These are phyloP conservation scores for Oryza glumipatula DNA, from an alignment of 176 grass and related monocot genomes.

Conservation along the genomic window DNA sequence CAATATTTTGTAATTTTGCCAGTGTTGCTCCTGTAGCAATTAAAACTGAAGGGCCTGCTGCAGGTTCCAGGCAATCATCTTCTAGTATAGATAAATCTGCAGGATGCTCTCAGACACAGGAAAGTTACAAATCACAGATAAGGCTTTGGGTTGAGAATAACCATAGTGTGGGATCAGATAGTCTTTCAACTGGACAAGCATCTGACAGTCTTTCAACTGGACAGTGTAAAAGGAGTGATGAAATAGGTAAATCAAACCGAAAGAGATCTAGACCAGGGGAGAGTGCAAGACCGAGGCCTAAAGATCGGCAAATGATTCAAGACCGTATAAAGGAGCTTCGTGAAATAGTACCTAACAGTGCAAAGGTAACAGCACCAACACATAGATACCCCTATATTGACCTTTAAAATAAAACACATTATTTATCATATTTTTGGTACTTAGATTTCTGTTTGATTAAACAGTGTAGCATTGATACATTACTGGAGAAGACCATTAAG, in stretches of 20 bases:
- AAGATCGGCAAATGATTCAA: conserved; percentile 79
- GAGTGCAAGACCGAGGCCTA: conserved; percentile 59
- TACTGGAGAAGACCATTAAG: conserved; percentile 77
- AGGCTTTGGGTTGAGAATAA: conserved; percentile 53
- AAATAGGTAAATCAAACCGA: conserved; percentile 50
- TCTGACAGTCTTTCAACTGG: conserved; percentile 36
- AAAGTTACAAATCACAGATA: conserved; percentile 61
- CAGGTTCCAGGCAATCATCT: conserved; percentile 29
- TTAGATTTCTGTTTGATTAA: conserved; percentile 35
- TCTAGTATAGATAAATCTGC: conserved; percentile 16
- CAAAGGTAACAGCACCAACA: conserved; percentile 51
- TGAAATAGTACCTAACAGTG: conserved; percentile 72
- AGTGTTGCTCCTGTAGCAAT: conserved; percentile 14
- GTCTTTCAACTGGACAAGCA: conserved; percentile 34
- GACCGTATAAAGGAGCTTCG: conserved; percentile 71
- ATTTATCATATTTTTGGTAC: not conserved
- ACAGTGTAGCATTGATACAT: conserved; percentile 76
- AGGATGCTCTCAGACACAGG: conserved; percentile 18
- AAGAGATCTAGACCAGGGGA: conserved; percentile 66
- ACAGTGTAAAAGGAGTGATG: conserved; percentile 48
- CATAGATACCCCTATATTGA: not conserved
- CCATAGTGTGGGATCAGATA: conserved; percentile 20
- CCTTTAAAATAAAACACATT: not conserved
- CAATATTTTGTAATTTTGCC: not conserved
- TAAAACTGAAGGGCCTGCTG: conserved; percentile 31